A percentile compares a stretch with the other conserved stretches of the same genome.
These are phyloP conservation scores for Blastocystis sp. DNA, from an alignment of 352 stramenopile genomes.

Conservation along the genomic window DNA sequence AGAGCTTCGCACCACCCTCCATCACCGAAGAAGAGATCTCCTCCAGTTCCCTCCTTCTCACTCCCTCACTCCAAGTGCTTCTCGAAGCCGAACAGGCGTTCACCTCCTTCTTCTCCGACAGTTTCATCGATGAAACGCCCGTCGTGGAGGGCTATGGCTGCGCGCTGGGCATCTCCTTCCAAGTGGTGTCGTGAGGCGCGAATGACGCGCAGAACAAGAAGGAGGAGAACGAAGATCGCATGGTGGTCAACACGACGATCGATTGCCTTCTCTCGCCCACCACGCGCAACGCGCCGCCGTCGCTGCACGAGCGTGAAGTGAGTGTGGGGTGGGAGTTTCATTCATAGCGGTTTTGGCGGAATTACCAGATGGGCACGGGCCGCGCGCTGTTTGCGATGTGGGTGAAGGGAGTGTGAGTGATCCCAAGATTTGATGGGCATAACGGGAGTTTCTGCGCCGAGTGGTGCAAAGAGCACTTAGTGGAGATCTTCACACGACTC, in stretches of 20 bases:
- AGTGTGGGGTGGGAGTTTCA: neutral
- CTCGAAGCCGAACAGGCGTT: conserved; percentile 12
- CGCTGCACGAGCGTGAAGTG: neutral
- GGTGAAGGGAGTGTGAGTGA: neutral
- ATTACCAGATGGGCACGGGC: conserved; percentile 45
- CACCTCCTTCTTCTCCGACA: neutral
- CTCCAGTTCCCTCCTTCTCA: neutral
- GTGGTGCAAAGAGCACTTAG: conserved; percentile 14
- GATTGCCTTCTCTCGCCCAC: neutral
- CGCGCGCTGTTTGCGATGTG: conserved; percentile 35
- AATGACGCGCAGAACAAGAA: conserved; percentile 36
- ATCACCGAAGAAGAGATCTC: conserved; percentile 29
- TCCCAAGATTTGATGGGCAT: conserved; percentile 59
- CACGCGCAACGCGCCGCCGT: neutral
- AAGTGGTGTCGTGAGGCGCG: neutral
- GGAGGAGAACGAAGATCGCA: conserved; percentile 44
- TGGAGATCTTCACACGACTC: conserved; percentile 5
- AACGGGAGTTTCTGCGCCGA: neutral
- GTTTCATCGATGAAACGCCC: neutral
- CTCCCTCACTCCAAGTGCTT: conserved; percentile 18
- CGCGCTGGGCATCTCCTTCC: conserved; percentile 24
- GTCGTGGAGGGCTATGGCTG: neutral
- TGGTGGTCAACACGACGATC: conserved; percentile 16
- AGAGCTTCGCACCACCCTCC: neutral
- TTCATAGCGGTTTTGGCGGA: neutral